Evolutionary conservation across 176 grass and related monocot genomes (phyloP), one percentile per base, ranked within the genome.

Genomic region (Cymbopogon citratus): DNA sequence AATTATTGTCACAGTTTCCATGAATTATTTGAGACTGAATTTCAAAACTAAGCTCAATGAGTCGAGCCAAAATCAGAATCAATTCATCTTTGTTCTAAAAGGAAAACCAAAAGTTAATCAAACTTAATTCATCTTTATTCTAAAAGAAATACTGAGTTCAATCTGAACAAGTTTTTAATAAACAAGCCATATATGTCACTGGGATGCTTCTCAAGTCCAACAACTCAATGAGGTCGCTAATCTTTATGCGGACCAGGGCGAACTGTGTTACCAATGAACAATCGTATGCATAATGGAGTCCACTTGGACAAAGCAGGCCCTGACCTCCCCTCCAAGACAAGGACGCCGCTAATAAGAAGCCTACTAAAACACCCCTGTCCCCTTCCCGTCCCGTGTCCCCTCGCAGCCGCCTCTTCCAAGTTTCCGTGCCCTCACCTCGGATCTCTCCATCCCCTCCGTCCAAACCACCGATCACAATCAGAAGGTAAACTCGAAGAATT

Each of bases 321-420:
- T 56, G 34, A 26, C 57, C 74, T 62, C 51, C n/a, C 38, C 66
- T 68, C 75, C 86, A 88, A 79, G 60, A 11, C 81, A 79, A 68
- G 18, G 69, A 0, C 29, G 23, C 18, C 48, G 2, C 60, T 63
- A 33, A 1, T 33, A 33, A 33, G 3, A 16, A 1, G 49, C 0
- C 56, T 61, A 31, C n/a, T 21, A 21, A 33, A 12, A 33, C 31
- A 33, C 31, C 31, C 2, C 31, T n/a, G n/a, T n/a, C n/a, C n/a
- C 3, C 16, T 18, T 63, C 10, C 16, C 46, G 46, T 46, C 24
- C 15, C 38, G n/a, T n/a, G 15, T 18, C 57, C 61, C 61, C 11
- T 31, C n/a, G 9, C 41, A 34, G 83, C 57, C 76, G 76, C 31
- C 31, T 28, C 29, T 12, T 10, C 14, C 35, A 52, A 52, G 15